Base-by-base conservation (phyloP, 371 early-diverging fungal species). In the Apophysomyces elegans region DNA sequence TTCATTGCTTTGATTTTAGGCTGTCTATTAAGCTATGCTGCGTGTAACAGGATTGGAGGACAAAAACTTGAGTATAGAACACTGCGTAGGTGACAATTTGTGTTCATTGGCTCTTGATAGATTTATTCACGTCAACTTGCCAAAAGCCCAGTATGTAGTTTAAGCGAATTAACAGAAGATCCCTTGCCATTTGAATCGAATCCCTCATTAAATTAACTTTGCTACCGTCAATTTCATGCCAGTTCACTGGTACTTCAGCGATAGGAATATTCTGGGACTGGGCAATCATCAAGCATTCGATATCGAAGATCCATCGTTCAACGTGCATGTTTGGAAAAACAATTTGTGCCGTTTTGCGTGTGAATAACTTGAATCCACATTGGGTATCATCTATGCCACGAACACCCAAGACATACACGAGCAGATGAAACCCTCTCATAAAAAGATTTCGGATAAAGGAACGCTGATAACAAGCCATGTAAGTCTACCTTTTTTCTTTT, bases 241-340 rank as follows among this genome's bases (percentile, higher is more conserved):
- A 98, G 16, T 86, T 91, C 7, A 98, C 95, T 5, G 93, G 91
- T 2, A 97, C 95, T 75, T 98, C 96, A 7, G 73, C 80, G 41
- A 96, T 87, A 7, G 94, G 95, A 18, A 96, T 91, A 44, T 85
- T 72, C 45, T 83, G 78, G 21, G 68, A 62, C 62, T 79, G 74
- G 4, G 96, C 96, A 59, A 96, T 83, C 74, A 96, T 85, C 50
- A 97, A 80, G 65, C 95, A 80, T 76, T 98, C 99, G 64, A 97
- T 94, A 73, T 98, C 97, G 80, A 98, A 97, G 65, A 97, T 96
- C 93, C 96, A 97, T 38, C 97, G 86, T 68, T 95, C 94, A 2
- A 94, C 95, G 67, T 96, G 97, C 90, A 96, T 91, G 73, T 89
- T 88, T 16, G 93, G 88, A 67, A 96, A 95, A 36, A 97, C 90